These are phyloP conservation scores for Medicago truncatula DNA, from an alignment of 306 rosid genomes.

Conservation along the genomic window DNA sequence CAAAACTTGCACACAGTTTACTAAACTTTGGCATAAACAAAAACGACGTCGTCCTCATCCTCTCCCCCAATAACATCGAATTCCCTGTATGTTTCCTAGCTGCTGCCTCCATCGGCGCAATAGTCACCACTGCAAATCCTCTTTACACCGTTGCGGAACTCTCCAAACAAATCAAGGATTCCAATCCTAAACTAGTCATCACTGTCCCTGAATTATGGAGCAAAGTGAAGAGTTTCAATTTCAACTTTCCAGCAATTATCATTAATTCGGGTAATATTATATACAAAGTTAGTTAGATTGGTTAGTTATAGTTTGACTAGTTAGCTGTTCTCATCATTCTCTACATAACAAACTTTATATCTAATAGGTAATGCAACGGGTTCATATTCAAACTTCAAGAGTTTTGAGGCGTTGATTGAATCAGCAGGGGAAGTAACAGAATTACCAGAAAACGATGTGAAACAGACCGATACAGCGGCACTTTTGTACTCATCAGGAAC, in stretches of 20 bases:
- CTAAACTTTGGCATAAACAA: constrained; percentile 61
- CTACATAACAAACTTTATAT: too few relatives aligned
- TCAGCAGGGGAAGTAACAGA: not conserved
- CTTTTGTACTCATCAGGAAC: not conserved
- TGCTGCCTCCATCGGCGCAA: constrained; percentile 62
- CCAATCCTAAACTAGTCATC: constrained; percentile 68
- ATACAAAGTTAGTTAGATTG: too few relatives aligned
- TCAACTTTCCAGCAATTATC: constrained; percentile 59
- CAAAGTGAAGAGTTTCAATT: constrained; percentile 54
- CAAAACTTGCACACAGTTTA: constrained; percentile 59
- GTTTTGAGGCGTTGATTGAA: not conserved
- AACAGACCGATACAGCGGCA: not conserved
- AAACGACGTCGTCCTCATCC: constrained; percentile 68
- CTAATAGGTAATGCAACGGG: not conserved
- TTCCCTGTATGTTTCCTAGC: constrained; percentile 67
- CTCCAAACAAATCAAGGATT: constrained; percentile 67
- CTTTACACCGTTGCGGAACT: constrained; percentile 64
- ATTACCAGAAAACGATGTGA: not conserved
- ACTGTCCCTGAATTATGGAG: constrained; percentile 67
- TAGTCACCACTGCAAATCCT: constrained; percentile 73
- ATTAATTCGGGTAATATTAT: constrained; percentile 31
- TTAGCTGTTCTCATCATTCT: too few relatives aligned
- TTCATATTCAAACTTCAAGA: not conserved
- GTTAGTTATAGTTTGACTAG: too few relatives aligned
- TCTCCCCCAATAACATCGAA: constrained; percentile 67